These are phyloP conservation scores for Abrus pulchellus DNA, from an alignment of 306 rosid genomes.

Conservation along the genomic window DNA sequence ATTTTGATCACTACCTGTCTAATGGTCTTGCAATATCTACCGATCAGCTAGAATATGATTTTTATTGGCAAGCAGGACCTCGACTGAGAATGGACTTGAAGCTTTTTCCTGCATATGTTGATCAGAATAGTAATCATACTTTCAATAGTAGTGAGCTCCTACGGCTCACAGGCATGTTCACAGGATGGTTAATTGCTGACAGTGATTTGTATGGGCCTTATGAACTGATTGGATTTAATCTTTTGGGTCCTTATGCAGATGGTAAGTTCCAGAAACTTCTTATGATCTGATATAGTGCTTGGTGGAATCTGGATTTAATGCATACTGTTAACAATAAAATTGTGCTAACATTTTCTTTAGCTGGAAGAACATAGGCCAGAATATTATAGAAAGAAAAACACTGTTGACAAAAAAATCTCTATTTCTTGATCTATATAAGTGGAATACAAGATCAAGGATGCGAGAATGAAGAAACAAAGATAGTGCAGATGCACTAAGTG, in stretches of 20 bases:
- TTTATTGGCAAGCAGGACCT: conserved; percentile 76
- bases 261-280: conserved; percentile 66
- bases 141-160: conserved; percentile 71
- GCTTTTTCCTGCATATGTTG: conserved; percentile 67
- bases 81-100: conserved; percentile 76
- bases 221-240: conserved; percentile 65
- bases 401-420: not conserved
- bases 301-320: conserved; percentile 19
- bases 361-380: conserved; percentile 20
- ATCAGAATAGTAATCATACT: not conserved
- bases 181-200: conserved; percentile 72
- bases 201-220: conserved; percentile 79
- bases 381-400: not conserved
- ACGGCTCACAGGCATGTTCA: conserved; percentile 64
- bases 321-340: conserved; percentile 1
- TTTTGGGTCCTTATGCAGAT: conserved; percentile 58
- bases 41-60: conserved; percentile 67
- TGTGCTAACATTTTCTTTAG: not conserved
- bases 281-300: conserved; percentile 35
- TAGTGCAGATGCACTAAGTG: not conserved
- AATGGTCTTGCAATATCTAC: conserved; percentile 50
- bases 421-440: not conserved
- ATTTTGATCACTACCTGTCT: conserved; percentile 62
- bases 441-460: not conserved
- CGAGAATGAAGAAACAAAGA: not conserved